These are phyloP conservation scores for Metarhizium brunneum DNA, from an alignment of 2,329 filamentous ascomycete species.

Conservation along the genomic window DNA sequence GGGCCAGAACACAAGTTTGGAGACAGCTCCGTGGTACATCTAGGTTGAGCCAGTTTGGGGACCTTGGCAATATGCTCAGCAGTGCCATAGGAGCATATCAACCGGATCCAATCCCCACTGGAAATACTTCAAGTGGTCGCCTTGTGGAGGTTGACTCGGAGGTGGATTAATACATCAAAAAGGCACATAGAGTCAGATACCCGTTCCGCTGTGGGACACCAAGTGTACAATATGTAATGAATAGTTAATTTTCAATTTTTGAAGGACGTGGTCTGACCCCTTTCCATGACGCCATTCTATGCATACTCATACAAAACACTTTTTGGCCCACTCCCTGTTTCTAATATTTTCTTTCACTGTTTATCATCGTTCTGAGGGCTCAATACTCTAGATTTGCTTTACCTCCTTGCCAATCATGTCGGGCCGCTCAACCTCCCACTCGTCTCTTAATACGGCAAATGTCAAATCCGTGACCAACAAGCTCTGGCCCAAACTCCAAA, in stretches of 20 bases:
- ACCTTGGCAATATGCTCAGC: slow-evolving; percentile 35
- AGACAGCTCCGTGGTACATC: slow-evolving; percentile 19
- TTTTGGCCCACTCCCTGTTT: background rate
- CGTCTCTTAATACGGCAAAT: slow-evolving; percentile 82
- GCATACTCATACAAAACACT: background rate
- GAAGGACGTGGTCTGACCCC: background rate
- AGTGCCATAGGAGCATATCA: slow-evolving; percentile 21
- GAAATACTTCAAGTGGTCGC: slow-evolving; percentile 13
- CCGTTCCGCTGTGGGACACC: slow-evolving; percentile 1
- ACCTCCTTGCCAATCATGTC: slow-evolving; percentile 85
- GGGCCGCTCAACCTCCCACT: slow-evolving; percentile 86
- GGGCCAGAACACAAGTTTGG: slow-evolving; percentile 35
- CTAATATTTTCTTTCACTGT: background rate
- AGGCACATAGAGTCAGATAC: slow-evolving; percentile 5
- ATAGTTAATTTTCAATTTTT: background rate
- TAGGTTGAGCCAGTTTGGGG: slow-evolving; percentile 34
- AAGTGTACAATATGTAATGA: background rate
- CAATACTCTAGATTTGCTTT: slow-evolving; percentile 57
- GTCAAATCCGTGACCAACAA: slow-evolving; percentile 79
- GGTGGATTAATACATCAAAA: slow-evolving; percentile 18
- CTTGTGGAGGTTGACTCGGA: slow-evolving; percentile 27
- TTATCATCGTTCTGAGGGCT: background rate
- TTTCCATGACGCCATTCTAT: background rate
- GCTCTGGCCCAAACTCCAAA: slow-evolving; percentile 88
- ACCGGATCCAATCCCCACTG: slow-evolving; percentile 8